These are phyloP conservation scores for Skeletonema costatum DNA, from an alignment of 108 stramenopile species.

Conservation along the genomic window DNA sequence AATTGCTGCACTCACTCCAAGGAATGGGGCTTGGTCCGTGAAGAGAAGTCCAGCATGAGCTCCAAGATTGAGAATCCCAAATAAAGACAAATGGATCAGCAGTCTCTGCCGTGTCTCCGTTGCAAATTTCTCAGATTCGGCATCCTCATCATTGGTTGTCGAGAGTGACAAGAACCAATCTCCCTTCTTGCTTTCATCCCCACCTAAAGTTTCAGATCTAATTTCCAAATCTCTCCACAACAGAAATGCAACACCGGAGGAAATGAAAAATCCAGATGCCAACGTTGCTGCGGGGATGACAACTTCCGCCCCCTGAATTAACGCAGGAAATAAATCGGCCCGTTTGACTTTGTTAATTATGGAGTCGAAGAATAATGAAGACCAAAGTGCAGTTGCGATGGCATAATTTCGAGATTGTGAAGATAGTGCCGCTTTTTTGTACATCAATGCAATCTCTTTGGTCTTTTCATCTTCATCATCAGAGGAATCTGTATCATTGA, in stretches of 20 bases:
- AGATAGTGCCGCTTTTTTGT: background rate
- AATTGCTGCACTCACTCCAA: constrained; percentile 31
- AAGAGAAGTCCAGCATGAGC: constrained; percentile 26
- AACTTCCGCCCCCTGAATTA: background rate
- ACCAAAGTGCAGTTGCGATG: constrained; percentile 37
- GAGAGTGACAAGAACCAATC: constrained; percentile 37
- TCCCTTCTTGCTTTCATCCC: constrained; percentile 4
- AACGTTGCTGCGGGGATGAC: constrained; percentile 20
- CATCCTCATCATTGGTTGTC: background rate
- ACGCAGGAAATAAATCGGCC: constrained; percentile 11
- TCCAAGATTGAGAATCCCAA: constrained; percentile 17
- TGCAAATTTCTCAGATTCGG: constrained; percentile 3
- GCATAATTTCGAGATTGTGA: constrained; percentile 30
- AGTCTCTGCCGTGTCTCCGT: constrained; percentile 11
- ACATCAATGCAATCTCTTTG: background rate
- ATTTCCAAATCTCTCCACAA: constrained; percentile 36
- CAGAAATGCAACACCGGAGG: constrained; percentile 21
- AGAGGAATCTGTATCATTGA: background rate
- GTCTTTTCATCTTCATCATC: background rate
- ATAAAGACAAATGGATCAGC: constrained; percentile 14
- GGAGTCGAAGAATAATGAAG: constrained; percentile 37
- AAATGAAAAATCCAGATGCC: constrained; percentile 36
- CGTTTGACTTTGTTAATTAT: constrained; percentile 36
- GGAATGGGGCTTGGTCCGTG: constrained; percentile 26
- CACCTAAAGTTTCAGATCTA: constrained; percentile 13